Base-by-base conservation (phyloP, 345 rosid genomes). In the Eucalyptus cloeziana region DNA sequence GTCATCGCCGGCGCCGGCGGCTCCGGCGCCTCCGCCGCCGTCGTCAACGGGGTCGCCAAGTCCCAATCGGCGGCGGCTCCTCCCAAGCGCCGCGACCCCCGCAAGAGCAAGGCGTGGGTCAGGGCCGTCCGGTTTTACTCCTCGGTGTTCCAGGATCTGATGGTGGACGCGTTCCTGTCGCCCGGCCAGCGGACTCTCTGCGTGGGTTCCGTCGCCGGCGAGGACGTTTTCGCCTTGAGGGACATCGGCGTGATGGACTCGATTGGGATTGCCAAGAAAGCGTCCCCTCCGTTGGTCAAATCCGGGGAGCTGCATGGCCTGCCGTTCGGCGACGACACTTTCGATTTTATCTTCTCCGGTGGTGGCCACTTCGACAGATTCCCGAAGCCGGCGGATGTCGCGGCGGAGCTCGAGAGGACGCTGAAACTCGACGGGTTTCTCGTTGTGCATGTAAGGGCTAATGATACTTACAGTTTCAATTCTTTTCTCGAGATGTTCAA, bases 401-500 rank as follows among this genome's bases (percentile, higher is more conserved):
- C 99, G 3, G 91, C 94, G 10, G 99, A 98, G 94, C 95, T 98
- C 43, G 87, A 90, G 44, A 93, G 99, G 92, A 94, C 95, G 21
- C 90, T 97, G 93, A 98, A 95, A 91, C 99, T 97, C 94, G 91
- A 95, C 93, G 99, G 99, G 93, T 93, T 93, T 91, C 90, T 93
- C 49, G 98, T 95, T 88, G 95, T 94, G 92, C 99, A 98, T 87
- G 94, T 94, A 88, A 95, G 92, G 67, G 97, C 99, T 30, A 96
- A 97, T 40, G 99, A 98, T 92, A 94, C 95, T 67, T 98, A 97
- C 88, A 98, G 99, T 91, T 95, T 98, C 92, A 95, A 97, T 96
- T 96, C 99, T 40, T 98, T 96, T 90, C 93, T 97, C 91, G 95
- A 94, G 93, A 95, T 98, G 93, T 98, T 98, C 89, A 94, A 93